Base-by-base conservation (phyloP, 83 land plant genomes). In the Larix sibirica region DNA sequence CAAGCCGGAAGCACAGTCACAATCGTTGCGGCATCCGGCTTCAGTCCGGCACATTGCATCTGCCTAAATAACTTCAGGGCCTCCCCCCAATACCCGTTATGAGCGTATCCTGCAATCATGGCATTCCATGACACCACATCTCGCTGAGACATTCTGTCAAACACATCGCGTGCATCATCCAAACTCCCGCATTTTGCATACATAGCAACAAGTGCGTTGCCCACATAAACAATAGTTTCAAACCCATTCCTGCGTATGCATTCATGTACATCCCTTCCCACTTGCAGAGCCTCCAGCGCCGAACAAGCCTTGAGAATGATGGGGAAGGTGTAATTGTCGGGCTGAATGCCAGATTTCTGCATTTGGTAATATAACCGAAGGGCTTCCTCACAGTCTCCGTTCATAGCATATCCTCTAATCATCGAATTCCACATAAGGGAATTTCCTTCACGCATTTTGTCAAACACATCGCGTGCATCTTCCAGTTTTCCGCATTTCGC, bases 51-150 rank as follows among this genome's bases (percentile, higher is more conserved):
- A 26, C 42, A n/a, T n/a, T 63, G 80, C 87, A 91, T 89, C 9
- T 82, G 66, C 38, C 13, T 24, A 59, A 88, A 89, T 47, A 86
- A 74, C 0, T 63, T 26, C 8, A 91, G 42, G 13, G 90, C 87
- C 80, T 91, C 88, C 21, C 38, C 7, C 47, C 83, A 85, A 4
- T 79, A 24, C 3, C 86, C 88, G 71, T 90, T 91, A 61, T 91
- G 89, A 2, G 88, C 80, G 82, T 85, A 90, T 36, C 87, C 91
- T 42, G 90, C 68, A 10, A 94, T 79, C 83, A 94, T 79, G 17
- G 92, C 82, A 83, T 91, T 94, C 93, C 92, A 92, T 0, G 96
- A 88, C 4, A 92, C 82, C 28, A 40, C 73, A 77, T 90, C 92
- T 62, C 64, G 84, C 3, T 42, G 73, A 81, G 77, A 77, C 88